phyloP scores from a whole-genome alignment of 1,284 basidiomycete species.

The Cryptococcus jaspeensis region DNA sequence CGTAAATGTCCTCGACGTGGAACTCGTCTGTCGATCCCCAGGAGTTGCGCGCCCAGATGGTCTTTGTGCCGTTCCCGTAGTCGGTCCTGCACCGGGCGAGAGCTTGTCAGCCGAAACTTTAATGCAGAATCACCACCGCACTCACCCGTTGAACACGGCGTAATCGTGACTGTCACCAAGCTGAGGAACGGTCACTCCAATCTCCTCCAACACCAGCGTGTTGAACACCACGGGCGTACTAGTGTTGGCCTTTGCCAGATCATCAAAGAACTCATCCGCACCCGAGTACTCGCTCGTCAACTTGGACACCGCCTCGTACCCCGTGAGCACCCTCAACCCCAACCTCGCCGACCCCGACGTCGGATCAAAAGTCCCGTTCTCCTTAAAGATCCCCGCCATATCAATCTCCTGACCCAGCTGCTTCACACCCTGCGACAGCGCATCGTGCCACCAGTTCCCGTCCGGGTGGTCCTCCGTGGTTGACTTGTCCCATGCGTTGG shows the following conservation, averaged over 20 bases:
- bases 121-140: background rate
- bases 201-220: slow-evolving; percentile 14
- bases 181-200: slow-evolving; percentile 14
- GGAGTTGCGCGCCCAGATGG: slow-evolving; percentile 26
- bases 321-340: slow-evolving; percentile 27
- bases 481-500: slow-evolving; percentile 16
- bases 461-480: slow-evolving; percentile 29
- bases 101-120: too few relatives aligned
- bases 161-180: slow-evolving; percentile 30
- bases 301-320: slow-evolving; percentile 9
- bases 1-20: slow-evolving; percentile 19
- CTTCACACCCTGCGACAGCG: slow-evolving; percentile 22
- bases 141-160: slow-evolving; percentile 21
- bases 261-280: slow-evolving; percentile 18
- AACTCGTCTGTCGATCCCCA: slow-evolving; percentile 32
- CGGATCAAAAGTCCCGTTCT: slow-evolving; percentile 18
- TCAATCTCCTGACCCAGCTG: slow-evolving; percentile 17
- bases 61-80: slow-evolving; percentile 15
- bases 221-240: slow-evolving; percentile 30
- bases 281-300: slow-evolving; percentile 3
- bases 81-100: background rate
- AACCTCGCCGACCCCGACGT: slow-evolving; percentile 13
- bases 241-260: slow-evolving; percentile 4
- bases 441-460: slow-evolving; percentile 35
- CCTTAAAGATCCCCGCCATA: slow-evolving; percentile 16